Base-by-base conservation (phyloP, 768 basidiomycete genomes). In the Suillus placidus region DNA sequence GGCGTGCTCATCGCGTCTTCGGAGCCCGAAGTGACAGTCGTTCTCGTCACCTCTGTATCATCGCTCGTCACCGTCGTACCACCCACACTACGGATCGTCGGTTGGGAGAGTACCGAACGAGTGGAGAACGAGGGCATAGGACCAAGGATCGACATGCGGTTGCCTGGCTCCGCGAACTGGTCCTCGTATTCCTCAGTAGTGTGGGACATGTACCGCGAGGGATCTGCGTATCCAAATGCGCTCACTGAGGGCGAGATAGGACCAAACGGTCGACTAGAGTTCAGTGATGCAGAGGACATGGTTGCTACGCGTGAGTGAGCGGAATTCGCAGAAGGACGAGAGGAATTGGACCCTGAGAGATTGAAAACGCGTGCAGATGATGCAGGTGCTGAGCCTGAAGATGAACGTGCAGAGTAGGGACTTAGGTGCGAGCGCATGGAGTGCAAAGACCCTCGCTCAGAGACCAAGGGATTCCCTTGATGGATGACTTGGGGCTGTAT, bases 371-470 rank as follows among this genome's bases (percentile, higher is more conserved):
- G 81, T 10, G 78, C 79, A 7, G 81, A 76, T 4, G 86, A 84
- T 8, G 81, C 76, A 7, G 86, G 80, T 10, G 81, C 84, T 9
- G 89, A 89, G 54, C 85, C 84, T 32, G 83, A 79, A 42, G 40
- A 62, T 0, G 87, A 85, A 54, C 82, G 81, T 34, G 71, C 73
- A 2, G 82, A 77, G 18, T 77, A 72, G 0, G 87, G 85, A 68
- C 80, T 81, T 23, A 88, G 73, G 62, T 85, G 84, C 1, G 88
- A 88, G 26, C 80, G 81, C 80, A 85, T 83, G 0, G 90, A 91
- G 69, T 88, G 84, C 13, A 92, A 73, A 0, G 91, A 92, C 32
- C 84, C 87, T 68, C 83, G 82, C 69, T 91, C 88, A 30, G 90
- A 88, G n/a, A 73, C 73, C 51, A 82, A 71, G 30, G 77, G 71